Base-by-base conservation (phyloP, 768 basidiomycete species). In the Cystobasidium ongulense region DNA sequence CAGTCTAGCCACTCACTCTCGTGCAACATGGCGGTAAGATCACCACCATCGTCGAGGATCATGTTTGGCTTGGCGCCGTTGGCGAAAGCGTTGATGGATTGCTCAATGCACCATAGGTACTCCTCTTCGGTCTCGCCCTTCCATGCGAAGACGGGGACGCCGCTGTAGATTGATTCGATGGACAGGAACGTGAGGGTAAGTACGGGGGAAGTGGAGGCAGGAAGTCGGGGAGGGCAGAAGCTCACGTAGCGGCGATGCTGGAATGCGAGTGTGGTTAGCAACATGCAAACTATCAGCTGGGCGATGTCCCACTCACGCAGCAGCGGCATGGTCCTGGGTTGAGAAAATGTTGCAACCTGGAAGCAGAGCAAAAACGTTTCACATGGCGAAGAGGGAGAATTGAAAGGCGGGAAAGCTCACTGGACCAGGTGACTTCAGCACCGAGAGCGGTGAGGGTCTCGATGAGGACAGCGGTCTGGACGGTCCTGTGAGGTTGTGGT, bases 81-180 rank as follows among this genome's bases (percentile, higher is more conserved):
- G 29, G 88, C 83, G 86, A 99, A 99, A n/a, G 87, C 90, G 77
- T 86, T 82, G 77, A 99, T 82, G 59, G 91, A 90, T 84, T 99
- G 96, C 80, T 98, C 92, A 78, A 99, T 92, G 82, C 94, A 98
- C 96, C 96, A 99, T 77, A 83, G 80, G 84, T 97, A 98, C 82
- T 99, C 96, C 82, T 97, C 96, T 81, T 98, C 96, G 57, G 94
- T 94, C 85, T 99, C 96, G 72, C 96, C 96, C 85, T 99, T 99
- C 96, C 96, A 99, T 50, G 96, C 96, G 80, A 88, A 99, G 79
- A 98, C 96, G 77, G 96, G 96, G 71, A 98, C 91, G 78, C 95
- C 95, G 74, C 68, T 71, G 96, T 98, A 21, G 93, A 95, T 76
- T 95, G 95, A 76, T n/a, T 53, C 18, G 31, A 74, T 73, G 31